A percentile compares a stretch with the other conserved stretches of the same genome.
phyloP scores from a whole-genome alignment of 31 red algal genomes.

The Odonthalia washingtoniensis region DNA sequence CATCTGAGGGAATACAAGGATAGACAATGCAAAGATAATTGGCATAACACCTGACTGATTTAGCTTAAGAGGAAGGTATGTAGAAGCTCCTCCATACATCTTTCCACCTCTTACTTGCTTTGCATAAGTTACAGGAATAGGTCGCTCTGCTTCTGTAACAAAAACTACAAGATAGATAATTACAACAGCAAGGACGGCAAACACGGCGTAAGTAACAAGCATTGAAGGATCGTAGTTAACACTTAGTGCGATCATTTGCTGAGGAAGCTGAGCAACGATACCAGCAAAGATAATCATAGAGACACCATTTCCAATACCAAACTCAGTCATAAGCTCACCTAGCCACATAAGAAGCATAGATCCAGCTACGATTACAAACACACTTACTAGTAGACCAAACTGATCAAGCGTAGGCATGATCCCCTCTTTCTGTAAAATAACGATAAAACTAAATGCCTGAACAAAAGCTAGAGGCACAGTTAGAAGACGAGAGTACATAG shows the following conservation, averaged over 20 bases:
- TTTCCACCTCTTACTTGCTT: background rate
- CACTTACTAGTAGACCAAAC: background rate
- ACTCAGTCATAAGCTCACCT: conserved; percentile 23
- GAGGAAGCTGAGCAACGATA: conserved; percentile 14
- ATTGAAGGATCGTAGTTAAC: background rate
- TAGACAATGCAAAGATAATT: conserved; percentile 17
- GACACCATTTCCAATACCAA: conserved; percentile 37
- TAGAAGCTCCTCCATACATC: background rate
- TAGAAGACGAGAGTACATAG: conserved; percentile 13
- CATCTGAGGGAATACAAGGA: conserved; percentile 9
- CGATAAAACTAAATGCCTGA: conserved; percentile 12
- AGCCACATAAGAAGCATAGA: conserved; percentile 24
- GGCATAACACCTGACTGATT: conserved; percentile 29
- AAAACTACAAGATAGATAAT: conserved; percentile 16
- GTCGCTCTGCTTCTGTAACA: conserved; percentile 16
- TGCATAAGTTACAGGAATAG: conserved; percentile 20
- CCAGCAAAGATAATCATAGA: conserved; percentile 38
- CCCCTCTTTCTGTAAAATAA: conserved; percentile 6
- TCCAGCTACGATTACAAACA: conserved; percentile 12
- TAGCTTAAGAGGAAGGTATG: conserved; percentile 18
- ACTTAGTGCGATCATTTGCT: background rate
- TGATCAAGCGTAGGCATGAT: background rate
- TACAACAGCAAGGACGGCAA: conserved; percentile 17
- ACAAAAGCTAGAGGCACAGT: conserved; percentile 3
- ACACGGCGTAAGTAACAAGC: background rate